Percentiles rank a stretch among this genome's conserved stretches.
phyloP scores from a whole-genome alignment of 2,329 filamentous ascomycete genomes.

The Aquanectria penicillioides region DNA sequence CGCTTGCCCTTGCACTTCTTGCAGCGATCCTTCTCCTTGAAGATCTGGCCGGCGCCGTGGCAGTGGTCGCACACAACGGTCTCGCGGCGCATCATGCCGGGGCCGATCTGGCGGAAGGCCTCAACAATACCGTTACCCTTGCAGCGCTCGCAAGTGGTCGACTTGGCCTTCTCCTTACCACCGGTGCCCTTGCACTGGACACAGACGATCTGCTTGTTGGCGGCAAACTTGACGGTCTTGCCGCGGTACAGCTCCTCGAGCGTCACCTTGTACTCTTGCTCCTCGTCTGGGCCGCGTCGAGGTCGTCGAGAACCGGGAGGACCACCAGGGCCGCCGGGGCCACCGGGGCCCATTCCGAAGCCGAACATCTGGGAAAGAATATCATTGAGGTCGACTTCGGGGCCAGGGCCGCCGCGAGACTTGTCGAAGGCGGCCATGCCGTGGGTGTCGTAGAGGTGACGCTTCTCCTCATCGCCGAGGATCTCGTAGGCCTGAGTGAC shows the following conservation, averaged over 20 bases:
- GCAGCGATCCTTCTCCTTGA: slow-evolving; percentile 96
- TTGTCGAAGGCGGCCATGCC: slow-evolving; percentile 97
- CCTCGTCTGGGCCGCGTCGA: slow-evolving; percentile 81
- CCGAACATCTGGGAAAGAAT: slow-evolving; percentile 94
- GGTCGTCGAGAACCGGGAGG: slow-evolving; percentile 68
- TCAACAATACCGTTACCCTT: slow-evolving; percentile 82
- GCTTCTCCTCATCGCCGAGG: slow-evolving; percentile 93
- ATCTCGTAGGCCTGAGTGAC: slow-evolving; percentile 98
- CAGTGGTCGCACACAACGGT: slow-evolving; percentile 85
- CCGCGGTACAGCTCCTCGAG: slow-evolving; percentile 98
- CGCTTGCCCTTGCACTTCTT: slow-evolving; percentile 98
- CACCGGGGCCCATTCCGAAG: slow-evolving; percentile 71
- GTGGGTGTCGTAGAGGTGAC: slow-evolving; percentile 89
- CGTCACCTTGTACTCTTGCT: slow-evolving; percentile 89
- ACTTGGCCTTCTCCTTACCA: slow-evolving; percentile 90
- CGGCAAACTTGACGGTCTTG: slow-evolving; percentile 96
- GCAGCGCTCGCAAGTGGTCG: slow-evolving; percentile 84
- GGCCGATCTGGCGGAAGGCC: slow-evolving; percentile 83
- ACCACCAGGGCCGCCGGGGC: slow-evolving; percentile 56
- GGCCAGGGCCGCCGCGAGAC: slow-evolving; percentile 71
- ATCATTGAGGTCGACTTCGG: slow-evolving; percentile 88
- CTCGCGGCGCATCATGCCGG: slow-evolving; percentile 85
- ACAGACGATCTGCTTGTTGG: slow-evolving; percentile 94
- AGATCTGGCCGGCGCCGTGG: slow-evolving; percentile 84
- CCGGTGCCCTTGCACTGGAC: slow-evolving; percentile 87